Evolutionary conservation across 148 eudicot species (phyloP), one percentile per base, ranked within the genome.

Genomic region (Talinum fruticosum): DNA sequence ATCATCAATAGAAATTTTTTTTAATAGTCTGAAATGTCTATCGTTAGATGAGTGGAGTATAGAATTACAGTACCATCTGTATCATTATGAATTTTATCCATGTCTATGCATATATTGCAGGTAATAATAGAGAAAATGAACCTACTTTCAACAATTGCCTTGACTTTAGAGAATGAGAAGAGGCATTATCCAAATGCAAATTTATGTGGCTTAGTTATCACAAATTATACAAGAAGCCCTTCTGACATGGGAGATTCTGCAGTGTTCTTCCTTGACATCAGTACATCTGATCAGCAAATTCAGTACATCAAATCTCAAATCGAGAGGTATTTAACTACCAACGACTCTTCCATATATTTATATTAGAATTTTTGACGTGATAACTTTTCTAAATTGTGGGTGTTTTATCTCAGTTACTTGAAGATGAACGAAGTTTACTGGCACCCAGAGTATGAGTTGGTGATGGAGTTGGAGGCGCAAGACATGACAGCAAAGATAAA

Each of bases 401-500:
- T 41, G 5, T 41, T 41, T 41, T 10, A 41, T 41, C 45, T n/a
- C 45, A 79, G 81, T 1, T 79, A 79, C 51, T 65, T 73, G 5
- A 30, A 51, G 3, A 15, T 34, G 2, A 33, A 67, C n/a, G 12
- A 26, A 2, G 72, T 49, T 30, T 73, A 4, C 26, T 84, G 85
- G 89, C 69, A 75, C 57, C 80, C 79, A 15, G 83, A 83, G 34
- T 89, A 86, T 78, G 64, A 54, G 33, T 82, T 87, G 79, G 86
- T 81, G 72, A 84, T 81, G 53, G 91, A 86, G 68, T 79, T 86
- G 16, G 89, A 83, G 18, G 0, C 37, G 21, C 69, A 10, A 65
- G 75, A 83, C 69, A 61, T 75, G 51, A 81, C 45, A 4, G 10
- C 71, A 78, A 89, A 84, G 80, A 79, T 85, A 54, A 89, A 87